Percentiles rank a stretch among this genome's conserved stretches.
Evolutionary conservation across 2,329 filamentous ascomycete genomes (phyloP).

Genomic region (Plectosphaerella plurivora): DNA sequence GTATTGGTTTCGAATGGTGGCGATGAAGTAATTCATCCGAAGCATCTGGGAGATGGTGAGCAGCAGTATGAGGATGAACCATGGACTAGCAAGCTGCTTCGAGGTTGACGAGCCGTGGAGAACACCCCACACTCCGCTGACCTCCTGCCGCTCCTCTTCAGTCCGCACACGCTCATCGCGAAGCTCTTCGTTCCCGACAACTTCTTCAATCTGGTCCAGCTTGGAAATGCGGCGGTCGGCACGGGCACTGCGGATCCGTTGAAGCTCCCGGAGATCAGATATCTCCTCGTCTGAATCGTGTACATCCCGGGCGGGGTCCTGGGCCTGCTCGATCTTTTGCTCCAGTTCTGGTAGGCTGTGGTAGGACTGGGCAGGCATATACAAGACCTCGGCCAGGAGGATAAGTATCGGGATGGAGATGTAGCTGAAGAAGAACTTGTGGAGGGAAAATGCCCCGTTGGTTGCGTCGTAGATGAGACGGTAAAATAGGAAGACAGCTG

Average conservation of each 20-base stretch:
- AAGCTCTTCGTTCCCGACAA: conserved; percentile 53
- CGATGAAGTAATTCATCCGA: conserved; percentile 66
- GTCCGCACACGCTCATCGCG: conserved; percentile 48
- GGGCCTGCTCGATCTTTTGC: conserved; percentile 29
- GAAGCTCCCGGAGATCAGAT: conserved; percentile 40
- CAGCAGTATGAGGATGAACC: conserved; percentile 67
- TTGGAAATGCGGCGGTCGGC: conserved; percentile 49
- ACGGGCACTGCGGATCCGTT: conserved; percentile 35
- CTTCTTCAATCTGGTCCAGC: conserved; percentile 56
- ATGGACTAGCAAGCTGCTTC: conserved; percentile 62
- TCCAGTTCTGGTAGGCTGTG: conserved; percentile 31
- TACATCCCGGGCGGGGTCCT: conserved; percentile 31
- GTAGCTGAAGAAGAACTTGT: conserved; percentile 35
- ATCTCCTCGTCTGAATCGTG: conserved; percentile 54
- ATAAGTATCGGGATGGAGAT: conserved; percentile 28
- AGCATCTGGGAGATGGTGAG: conserved; percentile 58
- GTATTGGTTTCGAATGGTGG: conserved; percentile 66
- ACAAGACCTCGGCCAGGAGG: conserved; percentile 26
- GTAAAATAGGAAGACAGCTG: conserved; percentile 57
- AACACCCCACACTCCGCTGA: conserved; percentile 66
- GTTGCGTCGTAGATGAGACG: conserved; percentile 48
- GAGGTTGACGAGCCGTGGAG: conserved; percentile 61
- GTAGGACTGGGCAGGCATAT: conserved; percentile 35
- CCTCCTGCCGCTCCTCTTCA: conserved; percentile 54
- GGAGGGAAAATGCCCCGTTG: conserved; percentile 24